These are phyloP conservation scores for Psilocybe tampanensis DNA, from an alignment of 768 basidiomycete species.

Conservation along the genomic window DNA sequence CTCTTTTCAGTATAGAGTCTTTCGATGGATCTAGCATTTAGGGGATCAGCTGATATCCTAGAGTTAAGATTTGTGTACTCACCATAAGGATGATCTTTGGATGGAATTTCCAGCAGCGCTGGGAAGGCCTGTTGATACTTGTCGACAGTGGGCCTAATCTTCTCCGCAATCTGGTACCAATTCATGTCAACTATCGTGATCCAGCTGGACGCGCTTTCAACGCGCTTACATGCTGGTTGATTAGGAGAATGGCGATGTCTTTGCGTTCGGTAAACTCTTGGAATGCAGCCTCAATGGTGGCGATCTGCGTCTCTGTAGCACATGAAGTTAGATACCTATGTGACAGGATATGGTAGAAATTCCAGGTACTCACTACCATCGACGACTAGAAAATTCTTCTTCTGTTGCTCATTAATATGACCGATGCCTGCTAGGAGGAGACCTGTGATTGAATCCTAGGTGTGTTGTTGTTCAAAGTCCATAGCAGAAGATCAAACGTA, in stretches of 20 bases:
- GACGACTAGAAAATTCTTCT: constrained; percentile 98
- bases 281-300: constrained; percentile 89
- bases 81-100: constrained; percentile 99
- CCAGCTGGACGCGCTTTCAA: neutral
- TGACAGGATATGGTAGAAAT: neutral
- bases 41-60: neutral
- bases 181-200: neutral
- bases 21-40: constrained; percentile 80
- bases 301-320: constrained; percentile 83
- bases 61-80: constrained; percentile 20
- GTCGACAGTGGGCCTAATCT: constrained; percentile 94
- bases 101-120: constrained; percentile 95
- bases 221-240: constrained; percentile 93
- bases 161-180: constrained; percentile 82
- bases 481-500: neutral
- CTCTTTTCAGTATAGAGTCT: constrained; percentile 93
- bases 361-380: constrained; percentile 76
- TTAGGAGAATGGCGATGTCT: constrained; percentile 94
- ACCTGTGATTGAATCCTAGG: constrained; percentile 95
- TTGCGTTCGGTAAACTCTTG: constrained; percentile 93
- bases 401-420: constrained; percentile 85
- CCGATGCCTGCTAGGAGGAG: constrained; percentile 94
- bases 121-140: constrained; percentile 96
- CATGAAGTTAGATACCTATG: neutral
- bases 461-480: constrained; percentile 13